These are phyloP conservation scores for Bryoglossum gracile DNA, from an alignment of 495 filamentous ascomycete species.

Conservation along the genomic window DNA sequence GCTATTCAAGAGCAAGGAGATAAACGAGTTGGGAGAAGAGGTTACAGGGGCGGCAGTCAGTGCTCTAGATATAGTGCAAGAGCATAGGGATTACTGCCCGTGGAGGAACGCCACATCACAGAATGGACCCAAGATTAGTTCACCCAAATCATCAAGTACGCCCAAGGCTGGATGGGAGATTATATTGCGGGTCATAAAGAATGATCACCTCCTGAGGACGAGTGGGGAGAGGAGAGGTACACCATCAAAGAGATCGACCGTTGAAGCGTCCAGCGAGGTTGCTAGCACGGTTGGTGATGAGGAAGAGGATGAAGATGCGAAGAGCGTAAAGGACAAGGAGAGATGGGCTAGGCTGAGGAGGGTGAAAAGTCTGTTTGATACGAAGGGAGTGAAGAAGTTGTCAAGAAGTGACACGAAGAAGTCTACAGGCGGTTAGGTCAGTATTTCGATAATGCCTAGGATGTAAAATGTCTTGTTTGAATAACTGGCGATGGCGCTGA, in stretches of 20 bases:
- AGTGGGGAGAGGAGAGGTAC: constrained; percentile 1
- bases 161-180: constrained; percentile 22
- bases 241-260: constrained; percentile 2
- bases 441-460: too few species aligned
- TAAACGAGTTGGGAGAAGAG: constrained; percentile 40
- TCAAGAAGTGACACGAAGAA: neutral
- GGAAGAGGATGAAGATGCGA: constrained; percentile 34
- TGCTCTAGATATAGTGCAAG: constrained; percentile 56
- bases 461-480: too few species aligned
- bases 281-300: constrained; percentile 25
- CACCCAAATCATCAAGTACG: constrained; percentile 1
- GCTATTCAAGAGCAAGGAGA: constrained; percentile 69
- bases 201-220: constrained; percentile 18
- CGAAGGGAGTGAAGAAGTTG: constrained; percentile 39
- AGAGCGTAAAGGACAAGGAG: constrained; percentile 47
- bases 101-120: constrained; percentile 63
- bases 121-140: constrained; percentile 15
- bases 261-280: constrained; percentile 13
- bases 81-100: constrained; percentile 77
- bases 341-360: constrained; percentile 45
- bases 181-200: constrained; percentile 20
- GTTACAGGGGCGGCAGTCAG: constrained; percentile 52
- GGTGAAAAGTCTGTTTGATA: constrained; percentile 52
- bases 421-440: too few species aligned
- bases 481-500: neutral